Evolutionary conservation across 192 early-diverging fungal species (phyloP), one percentile per base, ranked within the genome.

Genomic region (Coemansia sp.): DNA sequence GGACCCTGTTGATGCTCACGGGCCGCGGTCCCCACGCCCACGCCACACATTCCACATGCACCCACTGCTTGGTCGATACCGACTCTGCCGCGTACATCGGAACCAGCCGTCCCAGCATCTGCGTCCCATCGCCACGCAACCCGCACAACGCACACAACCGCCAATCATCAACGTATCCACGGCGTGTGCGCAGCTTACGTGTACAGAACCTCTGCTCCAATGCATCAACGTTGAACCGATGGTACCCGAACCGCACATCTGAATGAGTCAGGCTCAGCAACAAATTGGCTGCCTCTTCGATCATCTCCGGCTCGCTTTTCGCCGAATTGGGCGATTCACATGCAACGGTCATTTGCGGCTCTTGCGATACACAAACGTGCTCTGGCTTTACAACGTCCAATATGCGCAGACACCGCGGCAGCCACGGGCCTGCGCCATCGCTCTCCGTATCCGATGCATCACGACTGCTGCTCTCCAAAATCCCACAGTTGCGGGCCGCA

Each of bases 21-120:
- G 72, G 48, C 21, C 77, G 72, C 47, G 78, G 78, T 0, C 78
- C 78, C 78, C 78, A 81, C 17, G 78, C 65, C 78, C 78, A 81
- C 12, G 78, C 78, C 23, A 81, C 47, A 11, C 78, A 81, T 31
- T 81, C 78, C 29, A 75, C 69, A 51, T 81, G 78, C 12, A 57
- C 78, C 78, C 78, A 81, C 2, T 39, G 43, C 41, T 45, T 45
- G 11, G 41, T 12, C 14, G 41, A 45, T 45, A 14, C 14, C 10
- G 37, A 38, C 16, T 12, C 16, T 9, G 12, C 41, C 3, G 16
- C 2, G 45, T 35, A 26, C 23, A 80, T 45, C 0, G 78, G 74
- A 17, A 81, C 53, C 14, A 81, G 67, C 0, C 78, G 65, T 1
- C 78, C 78, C 14, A 41, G 38, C 17, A 31, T 17, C 45, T 48